Percentiles rank a stretch among this genome's conserved stretches.
These are phyloP conservation scores for Microbotryomycetes sp. DNA, from an alignment of 1,284 basidiomycete species.

Conservation along the genomic window DNA sequence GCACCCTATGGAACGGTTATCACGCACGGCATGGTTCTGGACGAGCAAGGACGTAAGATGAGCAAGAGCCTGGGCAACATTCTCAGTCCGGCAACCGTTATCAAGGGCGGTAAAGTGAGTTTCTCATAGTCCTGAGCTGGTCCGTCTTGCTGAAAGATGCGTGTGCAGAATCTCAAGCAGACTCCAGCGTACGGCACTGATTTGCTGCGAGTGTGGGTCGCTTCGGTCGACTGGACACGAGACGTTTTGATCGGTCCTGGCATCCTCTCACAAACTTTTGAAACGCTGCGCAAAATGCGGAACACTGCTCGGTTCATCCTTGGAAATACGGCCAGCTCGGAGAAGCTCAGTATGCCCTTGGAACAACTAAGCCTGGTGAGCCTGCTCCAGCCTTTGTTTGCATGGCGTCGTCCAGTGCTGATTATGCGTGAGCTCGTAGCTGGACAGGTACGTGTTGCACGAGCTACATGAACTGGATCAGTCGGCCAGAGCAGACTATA, in stretches of 20 bases:
- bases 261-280: slow-evolving; percentile 67
- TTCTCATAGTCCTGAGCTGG: not conserved
- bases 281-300: slow-evolving; percentile 75
- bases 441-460: slow-evolving; percentile 78
- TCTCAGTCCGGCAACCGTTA: slow-evolving; percentile 64
- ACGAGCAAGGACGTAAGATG: slow-evolving; percentile 91
- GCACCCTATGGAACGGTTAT: slow-evolving; percentile 73
- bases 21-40: slow-evolving; percentile 96
- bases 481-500: slow-evolving; percentile 60
- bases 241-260: slow-evolving; percentile 80
- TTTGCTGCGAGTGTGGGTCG: slow-evolving; percentile 82
- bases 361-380: slow-evolving; percentile 58
- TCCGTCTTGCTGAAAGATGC: not conserved
- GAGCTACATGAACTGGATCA: slow-evolving; percentile 68
- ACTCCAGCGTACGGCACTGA: slow-evolving; percentile 79
- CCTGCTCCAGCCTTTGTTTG: slow-evolving; percentile 13
- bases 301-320: slow-evolving; percentile 86
- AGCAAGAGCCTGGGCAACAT: slow-evolving; percentile 96
- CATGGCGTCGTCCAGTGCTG: not conserved
- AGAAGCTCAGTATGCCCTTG: slow-evolving; percentile 41
- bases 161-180: slow-evolving; percentile 56
- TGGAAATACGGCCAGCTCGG: slow-evolving; percentile 58
- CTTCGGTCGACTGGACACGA: slow-evolving; percentile 79
- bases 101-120: slow-evolving; percentile 67
- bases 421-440: slow-evolving; percentile 45